Base-by-base conservation (phyloP, 495 filamentous ascomycete species). In the Amniculicola lignicola region DNA sequence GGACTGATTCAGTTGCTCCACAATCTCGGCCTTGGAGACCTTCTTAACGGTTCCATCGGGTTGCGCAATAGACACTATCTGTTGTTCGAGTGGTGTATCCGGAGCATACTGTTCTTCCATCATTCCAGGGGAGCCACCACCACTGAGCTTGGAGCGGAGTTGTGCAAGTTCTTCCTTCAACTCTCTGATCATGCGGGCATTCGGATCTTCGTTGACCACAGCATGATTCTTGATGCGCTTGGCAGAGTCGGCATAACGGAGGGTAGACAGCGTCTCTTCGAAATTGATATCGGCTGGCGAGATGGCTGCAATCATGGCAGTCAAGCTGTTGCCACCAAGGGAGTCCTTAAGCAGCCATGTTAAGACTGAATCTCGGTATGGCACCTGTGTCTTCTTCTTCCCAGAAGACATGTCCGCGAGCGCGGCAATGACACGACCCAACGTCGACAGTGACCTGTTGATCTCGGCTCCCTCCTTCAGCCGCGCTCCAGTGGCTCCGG, bases 161-260 rank as follows among this genome's bases (percentile, higher is more conserved):
- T 93, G 78, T 3, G 89, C 82, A 55, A 99, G 71, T 64, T 99
- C 93, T 67, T 99, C 93, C 69, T 97, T 99, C 51, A 99, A 74
- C 64, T 99, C 93, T 63, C 93, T 80, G 54, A 99, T 97, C 93
- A 99, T 99, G 52, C 92, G 84, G 56, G 93, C 93, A 67, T 99
- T 99, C 36, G 93, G 90, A 74, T 97, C 93, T 67, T 99, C 93
- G 75, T 99, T 99, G 69, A 99, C 87, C 23, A 99, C 94, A 31
- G 93, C 93, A 69, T 99, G 94, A 73, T 99, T 97, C 88, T 97
- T 97, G 77, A 99, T 99, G 61, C 93, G 82, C 73, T 99, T 99
- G 19, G 93, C 93, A 5, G 89, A 95, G 69, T 99, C 93, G 39
- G 93, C 93, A 73, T 99, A 99, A 53, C 93, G 83, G 10, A 99